Conservation (phyloP, 2,329 filamentous ascomycete species). For the Trichophyton benhamiae region DNA sequence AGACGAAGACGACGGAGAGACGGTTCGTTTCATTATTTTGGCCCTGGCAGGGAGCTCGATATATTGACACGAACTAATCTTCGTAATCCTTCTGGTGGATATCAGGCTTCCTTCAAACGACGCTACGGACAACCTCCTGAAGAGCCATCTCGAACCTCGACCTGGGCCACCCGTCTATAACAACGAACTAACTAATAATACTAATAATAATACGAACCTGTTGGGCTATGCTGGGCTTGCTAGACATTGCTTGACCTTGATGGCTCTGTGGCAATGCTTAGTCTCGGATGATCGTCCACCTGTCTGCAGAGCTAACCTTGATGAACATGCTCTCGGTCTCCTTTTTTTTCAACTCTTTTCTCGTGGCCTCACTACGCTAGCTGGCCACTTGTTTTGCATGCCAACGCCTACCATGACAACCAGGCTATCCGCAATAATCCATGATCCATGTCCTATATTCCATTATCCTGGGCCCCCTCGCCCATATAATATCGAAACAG, state of each 20-base stretch:
- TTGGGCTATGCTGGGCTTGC: not conserved
- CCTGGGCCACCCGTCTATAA: not conserved
- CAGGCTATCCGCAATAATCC: not conserved
- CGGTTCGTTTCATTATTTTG: not conserved
- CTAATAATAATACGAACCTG: not conserved
- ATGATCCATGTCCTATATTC: constrained; percentile 1
- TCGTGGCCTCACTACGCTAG: constrained; percentile 1
- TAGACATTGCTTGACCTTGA: not conserved
- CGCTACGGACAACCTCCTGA: not conserved
- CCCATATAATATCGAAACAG: not conserved
- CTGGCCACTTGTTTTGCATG: not conserved
- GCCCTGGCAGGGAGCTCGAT: not conserved
- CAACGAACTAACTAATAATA: not conserved
- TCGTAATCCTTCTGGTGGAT: not conserved
- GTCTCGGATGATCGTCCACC: constrained; percentile 2
- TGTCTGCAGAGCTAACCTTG: not conserved
- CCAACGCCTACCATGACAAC: not conserved
- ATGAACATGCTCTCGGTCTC: not conserved
- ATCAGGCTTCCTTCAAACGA: not conserved
- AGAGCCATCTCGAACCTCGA: not conserved
- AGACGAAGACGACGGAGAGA: not conserved
- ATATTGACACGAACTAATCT: not conserved
- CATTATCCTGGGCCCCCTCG: not conserved
- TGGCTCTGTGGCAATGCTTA: constrained; percentile 1
- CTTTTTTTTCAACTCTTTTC: not conserved